Evolutionary conservation across 2,329 filamentous ascomycete species (phyloP).

Genomic region (Apiospora malaysiana): DNA sequence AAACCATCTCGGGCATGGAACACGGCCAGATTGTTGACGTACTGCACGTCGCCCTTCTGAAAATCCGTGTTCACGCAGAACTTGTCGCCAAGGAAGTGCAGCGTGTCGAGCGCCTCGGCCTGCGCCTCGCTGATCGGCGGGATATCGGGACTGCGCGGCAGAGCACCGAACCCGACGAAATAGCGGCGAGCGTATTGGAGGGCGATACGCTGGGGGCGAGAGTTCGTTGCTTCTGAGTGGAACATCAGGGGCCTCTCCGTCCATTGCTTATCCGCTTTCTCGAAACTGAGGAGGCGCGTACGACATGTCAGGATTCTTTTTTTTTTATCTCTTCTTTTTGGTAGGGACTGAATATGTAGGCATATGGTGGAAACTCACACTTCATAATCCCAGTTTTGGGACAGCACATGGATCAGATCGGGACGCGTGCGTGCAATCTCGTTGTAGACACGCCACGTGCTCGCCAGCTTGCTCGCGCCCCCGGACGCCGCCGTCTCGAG

Average conservation of each 20-base stretch:
- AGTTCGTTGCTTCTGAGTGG: constrained; percentile 54
- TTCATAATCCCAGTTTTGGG: constrained; percentile 57
- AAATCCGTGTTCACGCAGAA: constrained; percentile 52
- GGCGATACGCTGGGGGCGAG: constrained; percentile 57
- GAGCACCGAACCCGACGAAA: constrained; percentile 62
- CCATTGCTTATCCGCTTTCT: constrained; percentile 52
- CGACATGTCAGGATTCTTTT: neutral
- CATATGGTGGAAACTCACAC: constrained; percentile 40
- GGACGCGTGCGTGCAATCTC: constrained; percentile 63
- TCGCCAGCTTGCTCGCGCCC: constrained; percentile 63
- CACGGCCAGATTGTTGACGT: constrained; percentile 59
- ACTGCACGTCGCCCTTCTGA: constrained; percentile 59
- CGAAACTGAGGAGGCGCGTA: constrained; percentile 50
- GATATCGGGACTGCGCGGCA: constrained; percentile 59
- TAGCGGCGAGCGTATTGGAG: constrained; percentile 66
- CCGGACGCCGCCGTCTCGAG: constrained; percentile 59
- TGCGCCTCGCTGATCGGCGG: constrained; percentile 62
- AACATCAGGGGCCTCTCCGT: constrained; percentile 59
- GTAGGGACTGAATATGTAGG: neutral
- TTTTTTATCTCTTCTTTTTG: neutral
- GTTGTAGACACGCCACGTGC: constrained; percentile 67
- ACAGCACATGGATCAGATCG: constrained; percentile 63
- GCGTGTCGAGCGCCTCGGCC: constrained; percentile 56
- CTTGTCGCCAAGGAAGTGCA: constrained; percentile 56
- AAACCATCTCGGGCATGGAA: constrained; percentile 60